Evolutionary conservation across 495 filamentous ascomycete genomes (phyloP).

Genomic region (Annulohypoxylon nitens): DNA sequence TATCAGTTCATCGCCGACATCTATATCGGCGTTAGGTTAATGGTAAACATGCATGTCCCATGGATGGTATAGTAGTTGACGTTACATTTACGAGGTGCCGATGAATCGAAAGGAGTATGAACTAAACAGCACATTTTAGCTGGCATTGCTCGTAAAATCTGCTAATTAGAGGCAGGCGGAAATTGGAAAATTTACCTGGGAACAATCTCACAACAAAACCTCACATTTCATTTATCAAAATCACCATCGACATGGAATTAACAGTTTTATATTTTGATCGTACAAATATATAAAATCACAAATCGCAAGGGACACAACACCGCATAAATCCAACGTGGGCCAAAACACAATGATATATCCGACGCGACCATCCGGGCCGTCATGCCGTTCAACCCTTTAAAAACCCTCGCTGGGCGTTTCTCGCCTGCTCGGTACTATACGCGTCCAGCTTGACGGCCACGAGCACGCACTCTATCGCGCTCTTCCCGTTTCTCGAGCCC

Average conservation of each 20-base stretch:
- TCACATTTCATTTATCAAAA: not conserved
- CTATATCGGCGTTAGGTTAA: slow-evolving; percentile 9
- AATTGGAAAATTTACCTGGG: too few relatives aligned
- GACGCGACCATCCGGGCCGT: not conserved
- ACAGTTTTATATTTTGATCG: slow-evolving; percentile 6
- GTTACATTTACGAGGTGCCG: not conserved
- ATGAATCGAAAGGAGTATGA: not conserved
- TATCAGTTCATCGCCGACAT: slow-evolving; percentile 4
- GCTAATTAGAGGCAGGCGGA: too few relatives aligned
- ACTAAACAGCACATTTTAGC: not conserved
- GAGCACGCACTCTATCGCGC: slow-evolving; percentile 75
- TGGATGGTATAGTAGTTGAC: not conserved
- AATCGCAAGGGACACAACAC: not conserved
- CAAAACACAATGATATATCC: not conserved
- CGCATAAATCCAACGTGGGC: slow-evolving; percentile 5
- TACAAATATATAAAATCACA: slow-evolving; percentile 8
- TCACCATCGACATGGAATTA: not conserved
- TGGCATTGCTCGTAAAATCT: too few relatives aligned
- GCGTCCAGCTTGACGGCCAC: slow-evolving; percentile 86
- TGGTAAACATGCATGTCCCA: not conserved
- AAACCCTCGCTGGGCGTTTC: slow-evolving; percentile 79
- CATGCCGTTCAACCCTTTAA: slow-evolving; percentile 53
- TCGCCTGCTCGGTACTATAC: slow-evolving; percentile 71
- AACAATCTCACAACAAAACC: too few relatives aligned
- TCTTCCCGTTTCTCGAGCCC: slow-evolving; percentile 60